Conservation (phyloP, 768 basidiomycete genomes). For the Stropharia rugosoannulata region DNA sequence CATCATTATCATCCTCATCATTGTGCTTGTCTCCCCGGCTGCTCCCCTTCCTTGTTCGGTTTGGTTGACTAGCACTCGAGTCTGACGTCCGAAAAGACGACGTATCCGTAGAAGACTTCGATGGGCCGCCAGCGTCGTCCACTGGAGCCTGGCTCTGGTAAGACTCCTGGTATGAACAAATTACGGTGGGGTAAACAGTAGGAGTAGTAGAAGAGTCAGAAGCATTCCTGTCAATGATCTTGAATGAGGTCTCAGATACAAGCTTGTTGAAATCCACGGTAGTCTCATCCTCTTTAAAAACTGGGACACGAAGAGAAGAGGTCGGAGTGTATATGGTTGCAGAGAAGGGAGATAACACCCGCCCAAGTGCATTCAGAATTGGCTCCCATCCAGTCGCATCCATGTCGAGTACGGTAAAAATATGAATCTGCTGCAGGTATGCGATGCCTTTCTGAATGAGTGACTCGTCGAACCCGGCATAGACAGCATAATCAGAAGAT, state of each 20-base stretch:
- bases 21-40: no score
- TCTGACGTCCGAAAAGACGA: no score
- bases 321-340: not conserved
- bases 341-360: slow-evolving; percentile 4
- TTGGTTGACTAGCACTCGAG: no score
- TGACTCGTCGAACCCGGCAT: slow-evolving; percentile 5
- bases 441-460: not conserved
- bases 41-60: no score
- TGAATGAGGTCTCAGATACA: not conserved
- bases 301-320: not conserved
- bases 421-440: slow-evolving; percentile 4
- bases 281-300: not conserved
- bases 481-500: not conserved
- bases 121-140: no score
- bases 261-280: not conserved
- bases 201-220: no score
- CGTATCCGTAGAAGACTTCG: no score
- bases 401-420: not conserved
- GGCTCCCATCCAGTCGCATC: no score
- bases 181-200: no score
- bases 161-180: no score
- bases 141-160: no score
- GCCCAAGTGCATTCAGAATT: not conserved
- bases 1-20: no score
- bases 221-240: not conserved